Evolutionary conservation across 2,329 filamentous ascomycete genomes (phyloP).

Genomic region (Mycosphaerella sp.): DNA sequence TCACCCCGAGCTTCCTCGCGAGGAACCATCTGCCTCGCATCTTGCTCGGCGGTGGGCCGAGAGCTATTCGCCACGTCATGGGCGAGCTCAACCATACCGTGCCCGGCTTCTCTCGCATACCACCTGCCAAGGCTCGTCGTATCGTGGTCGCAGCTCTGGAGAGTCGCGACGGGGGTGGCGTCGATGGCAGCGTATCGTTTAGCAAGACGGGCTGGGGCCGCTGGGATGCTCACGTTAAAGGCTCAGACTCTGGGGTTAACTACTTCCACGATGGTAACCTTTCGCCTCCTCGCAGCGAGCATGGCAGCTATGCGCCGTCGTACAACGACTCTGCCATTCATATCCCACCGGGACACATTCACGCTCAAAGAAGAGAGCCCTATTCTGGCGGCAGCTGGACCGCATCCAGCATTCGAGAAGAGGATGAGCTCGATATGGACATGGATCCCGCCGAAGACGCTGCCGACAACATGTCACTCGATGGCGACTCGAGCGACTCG

Average conservation of each 20-base stretch:
- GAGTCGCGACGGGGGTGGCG: slow-evolving; percentile 57
- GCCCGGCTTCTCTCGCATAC: slow-evolving; percentile 83
- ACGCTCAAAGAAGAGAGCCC: slow-evolving; percentile 26
- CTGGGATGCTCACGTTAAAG: slow-evolving; percentile 78
- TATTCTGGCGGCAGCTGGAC: slow-evolving; percentile 55
- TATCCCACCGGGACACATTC: slow-evolving; percentile 26
- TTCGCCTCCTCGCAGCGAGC: slow-evolving; percentile 49
- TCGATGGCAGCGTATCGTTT: slow-evolving; percentile 69
- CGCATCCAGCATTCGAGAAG: slow-evolving; percentile 62
- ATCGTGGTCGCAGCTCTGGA: slow-evolving; percentile 90
- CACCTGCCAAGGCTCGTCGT: slow-evolving; percentile 81
- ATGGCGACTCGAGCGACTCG: slow-evolving; percentile 41
- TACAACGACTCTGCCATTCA: slow-evolving; percentile 31
- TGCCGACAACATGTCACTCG: slow-evolving; percentile 91
- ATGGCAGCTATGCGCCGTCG: slow-evolving; percentile 33
- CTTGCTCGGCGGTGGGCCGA: slow-evolving; percentile 77
- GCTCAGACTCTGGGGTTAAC: slow-evolving; percentile 38
- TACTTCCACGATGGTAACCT: slow-evolving; percentile 34
- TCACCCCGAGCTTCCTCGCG: slow-evolving; percentile 78
- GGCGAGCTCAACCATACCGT: slow-evolving; percentile 88
- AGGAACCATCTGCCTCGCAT: slow-evolving; percentile 88
- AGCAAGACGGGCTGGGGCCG: slow-evolving; percentile 97
- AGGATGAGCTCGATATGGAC: slow-evolving; percentile 51
- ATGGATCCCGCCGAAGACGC: slow-evolving; percentile 70
- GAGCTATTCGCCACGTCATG: slow-evolving; percentile 94